Conservation (phyloP, 1,139 yeast genomes). For the Pichia sorboxylosa region DNA sequence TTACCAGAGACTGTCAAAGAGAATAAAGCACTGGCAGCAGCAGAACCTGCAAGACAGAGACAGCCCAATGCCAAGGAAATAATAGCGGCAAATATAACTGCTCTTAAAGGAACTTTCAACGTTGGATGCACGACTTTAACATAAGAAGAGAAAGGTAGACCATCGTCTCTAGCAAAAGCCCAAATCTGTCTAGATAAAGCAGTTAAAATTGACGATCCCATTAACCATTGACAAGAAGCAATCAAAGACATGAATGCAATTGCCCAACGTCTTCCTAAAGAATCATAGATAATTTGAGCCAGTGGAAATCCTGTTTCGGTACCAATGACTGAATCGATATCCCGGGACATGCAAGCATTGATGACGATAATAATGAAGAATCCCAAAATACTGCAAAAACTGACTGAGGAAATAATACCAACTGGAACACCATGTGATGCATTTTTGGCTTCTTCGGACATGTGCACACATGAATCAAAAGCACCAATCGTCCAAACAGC, state of each 20-base stretch:
- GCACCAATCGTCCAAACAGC: conserved; percentile 61
- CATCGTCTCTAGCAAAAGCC: conserved; percentile 44
- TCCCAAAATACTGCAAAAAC: conserved; percentile 52
- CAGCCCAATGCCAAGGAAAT: conserved; percentile 32
- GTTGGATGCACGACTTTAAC: conserved; percentile 45
- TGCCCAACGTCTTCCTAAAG: conserved; percentile 63
- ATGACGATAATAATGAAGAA: conserved; percentile 45
- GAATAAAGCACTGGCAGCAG: conserved; percentile 33
- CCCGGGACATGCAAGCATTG: conserved; percentile 45
- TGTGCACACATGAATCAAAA: conserved; percentile 62
- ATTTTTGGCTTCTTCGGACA: conserved; percentile 59
- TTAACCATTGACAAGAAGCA: conserved; percentile 49
- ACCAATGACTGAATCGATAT: conserved; percentile 33
- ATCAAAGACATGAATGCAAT: conserved; percentile 52
- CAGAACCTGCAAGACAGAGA: conserved; percentile 26
- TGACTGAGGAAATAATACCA: conserved; percentile 48
- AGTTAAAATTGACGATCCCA: conserved; percentile 51
- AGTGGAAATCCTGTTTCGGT: conserved; percentile 42
- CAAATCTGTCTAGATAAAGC: conserved; percentile 42
- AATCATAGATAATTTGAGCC: conserved; percentile 56
- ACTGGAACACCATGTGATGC: conserved; percentile 63
- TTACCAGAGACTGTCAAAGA: conserved; percentile 37
- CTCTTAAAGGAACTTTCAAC: conserved; percentile 50
- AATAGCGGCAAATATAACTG: conserved; percentile 43
- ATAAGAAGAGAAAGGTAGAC: conserved; percentile 34